phyloP scores from a whole-genome alignment of 176 grass and related monocot species.

The Ensete ventricosum region DNA sequence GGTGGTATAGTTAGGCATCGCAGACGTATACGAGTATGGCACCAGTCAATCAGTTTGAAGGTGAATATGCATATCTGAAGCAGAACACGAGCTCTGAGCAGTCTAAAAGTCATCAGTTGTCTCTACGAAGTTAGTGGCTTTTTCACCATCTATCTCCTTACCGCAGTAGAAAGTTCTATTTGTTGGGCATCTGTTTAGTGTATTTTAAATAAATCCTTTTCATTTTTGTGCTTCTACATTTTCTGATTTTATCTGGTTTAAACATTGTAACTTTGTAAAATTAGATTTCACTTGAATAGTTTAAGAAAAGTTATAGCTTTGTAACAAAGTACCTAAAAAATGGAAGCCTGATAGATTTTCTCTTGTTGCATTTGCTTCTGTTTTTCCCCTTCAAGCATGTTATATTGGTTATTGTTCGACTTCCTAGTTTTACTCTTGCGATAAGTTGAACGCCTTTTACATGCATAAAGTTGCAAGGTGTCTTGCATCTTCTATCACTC shows the following conservation, averaged over 20 bases:
- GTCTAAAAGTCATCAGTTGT: conserved; percentile 33
- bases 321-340: background rate
- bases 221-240: no score
- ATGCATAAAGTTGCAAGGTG: background rate
- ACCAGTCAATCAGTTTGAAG: conserved; percentile 33
- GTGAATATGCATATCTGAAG: conserved; percentile 23
- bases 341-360: background rate
- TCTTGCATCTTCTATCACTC: background rate
- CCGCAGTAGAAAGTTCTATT: no score
- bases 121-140: conserved; percentile 17
- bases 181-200: no score
- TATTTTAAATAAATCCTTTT: no score
- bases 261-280: no score
- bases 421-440: background rate
- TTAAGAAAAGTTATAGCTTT: no score
- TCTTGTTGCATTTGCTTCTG: background rate
- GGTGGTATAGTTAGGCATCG: conserved; percentile 19
- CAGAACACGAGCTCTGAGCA: conserved; percentile 36
- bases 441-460: background rate
- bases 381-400: no score
- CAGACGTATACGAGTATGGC: conserved; percentile 32
- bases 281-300: no score
- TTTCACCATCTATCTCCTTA: background rate
- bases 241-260: no score
- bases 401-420: background rate